These are phyloP conservation scores for Chlamydomonas reinhardtii DNA, from an alignment of 163 green algal genomes.

Conservation along the genomic window DNA sequence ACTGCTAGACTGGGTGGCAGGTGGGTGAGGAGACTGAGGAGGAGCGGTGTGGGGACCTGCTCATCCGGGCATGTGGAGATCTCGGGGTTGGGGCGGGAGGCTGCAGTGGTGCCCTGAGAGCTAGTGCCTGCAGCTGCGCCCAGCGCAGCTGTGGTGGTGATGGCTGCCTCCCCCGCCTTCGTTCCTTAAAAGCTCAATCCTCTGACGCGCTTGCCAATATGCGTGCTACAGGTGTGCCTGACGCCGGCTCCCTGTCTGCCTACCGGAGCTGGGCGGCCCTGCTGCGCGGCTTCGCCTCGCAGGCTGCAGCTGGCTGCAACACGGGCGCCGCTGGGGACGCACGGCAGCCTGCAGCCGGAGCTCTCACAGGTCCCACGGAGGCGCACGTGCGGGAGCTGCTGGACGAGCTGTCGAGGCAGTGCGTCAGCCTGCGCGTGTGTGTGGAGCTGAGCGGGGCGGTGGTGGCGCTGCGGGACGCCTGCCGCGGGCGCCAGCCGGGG, in stretches of 20 bases:
- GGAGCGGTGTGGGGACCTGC: no score
- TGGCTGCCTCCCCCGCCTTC: no score
- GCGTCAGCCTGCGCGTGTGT: background rate
- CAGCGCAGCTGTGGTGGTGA: no score
- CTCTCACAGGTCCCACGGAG: background rate
- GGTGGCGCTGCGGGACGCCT: background rate
- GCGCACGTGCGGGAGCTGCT: background rate
- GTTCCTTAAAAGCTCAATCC: no score
- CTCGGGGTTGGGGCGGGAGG: no score
- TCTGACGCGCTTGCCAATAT: background rate
- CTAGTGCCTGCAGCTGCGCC: no score
- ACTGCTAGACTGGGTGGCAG: conserved; percentile 22
- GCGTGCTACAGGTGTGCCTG: background rate
- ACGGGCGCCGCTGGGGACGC: background rate
- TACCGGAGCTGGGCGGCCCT: conserved; percentile 3
- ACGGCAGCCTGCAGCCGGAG: background rate
- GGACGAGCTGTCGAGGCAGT: background rate
- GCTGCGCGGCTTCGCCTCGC: background rate
- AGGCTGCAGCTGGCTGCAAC: no score
- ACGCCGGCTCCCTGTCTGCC: background rate
- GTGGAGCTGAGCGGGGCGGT: background rate
- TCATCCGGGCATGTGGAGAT: background rate
- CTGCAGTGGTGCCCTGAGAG: no score
- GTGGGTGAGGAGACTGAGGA: background rate
- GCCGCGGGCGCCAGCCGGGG: no score